phyloP scores from a whole-genome alignment of 225 moss, liverwort and hornwort species.

The Climacium dendroides region DNA sequence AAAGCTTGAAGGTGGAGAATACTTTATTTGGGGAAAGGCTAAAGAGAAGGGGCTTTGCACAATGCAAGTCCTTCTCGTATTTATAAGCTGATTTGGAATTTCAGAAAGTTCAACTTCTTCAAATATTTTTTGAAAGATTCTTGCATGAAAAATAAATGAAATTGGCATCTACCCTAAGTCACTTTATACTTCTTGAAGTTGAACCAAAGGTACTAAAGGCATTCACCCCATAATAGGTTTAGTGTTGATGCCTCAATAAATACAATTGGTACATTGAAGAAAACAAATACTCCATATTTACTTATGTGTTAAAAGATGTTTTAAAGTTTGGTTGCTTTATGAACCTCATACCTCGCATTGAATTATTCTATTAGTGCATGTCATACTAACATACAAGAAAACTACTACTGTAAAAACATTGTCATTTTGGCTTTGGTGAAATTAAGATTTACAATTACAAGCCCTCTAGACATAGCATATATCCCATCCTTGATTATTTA shows the following conservation, averaged over 20 bases:
- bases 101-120: not conserved
- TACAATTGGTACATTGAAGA: not conserved
- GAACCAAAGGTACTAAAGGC: no score
- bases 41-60: no score
- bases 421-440: not conserved
- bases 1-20: no score
- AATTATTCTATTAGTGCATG: not conserved
- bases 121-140: not conserved
- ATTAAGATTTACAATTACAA: accelerated
- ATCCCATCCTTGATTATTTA: not conserved
- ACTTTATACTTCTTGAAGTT: no score
- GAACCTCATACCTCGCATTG: not conserved
- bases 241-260: not conserved
- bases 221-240: no score
- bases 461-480: accelerated
- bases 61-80: no score
- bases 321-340: not conserved
- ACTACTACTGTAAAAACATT: not conserved
- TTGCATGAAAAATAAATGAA: no score
- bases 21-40: no score
- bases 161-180: no score
- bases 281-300: no score
- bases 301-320: not conserved
- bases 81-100: not conserved
- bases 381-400: not conserved